phyloP scores from a whole-genome alignment of 805 yeast species.

The Saccharomycopsis sp. region DNA sequence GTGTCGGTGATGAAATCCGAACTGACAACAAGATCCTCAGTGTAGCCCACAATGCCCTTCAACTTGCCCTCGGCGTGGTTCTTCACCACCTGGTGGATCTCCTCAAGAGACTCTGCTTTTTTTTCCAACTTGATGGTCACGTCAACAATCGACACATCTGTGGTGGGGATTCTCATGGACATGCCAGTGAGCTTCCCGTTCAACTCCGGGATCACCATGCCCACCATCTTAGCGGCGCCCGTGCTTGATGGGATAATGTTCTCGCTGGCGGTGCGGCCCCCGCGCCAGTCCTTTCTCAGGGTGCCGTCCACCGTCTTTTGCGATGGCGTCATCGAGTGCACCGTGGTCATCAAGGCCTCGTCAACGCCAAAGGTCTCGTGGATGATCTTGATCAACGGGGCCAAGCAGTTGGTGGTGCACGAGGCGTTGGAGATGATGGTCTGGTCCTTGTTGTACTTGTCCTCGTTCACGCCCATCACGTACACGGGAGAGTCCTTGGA shows the following conservation, averaged over 20 bases:
- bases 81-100: constrained; percentile 69
- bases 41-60: constrained; percentile 81
- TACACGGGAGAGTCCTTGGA: constrained; percentile 93
- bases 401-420: constrained; percentile 93
- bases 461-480: constrained; percentile 84
- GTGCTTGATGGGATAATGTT: constrained; percentile 93
- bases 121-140: constrained; percentile 76
- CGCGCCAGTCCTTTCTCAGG: constrained; percentile 97
- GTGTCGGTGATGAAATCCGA: constrained; percentile 78
- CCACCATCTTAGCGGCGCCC: constrained; percentile 97
- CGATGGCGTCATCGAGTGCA: constrained; percentile 92
- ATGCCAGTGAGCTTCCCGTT: constrained; percentile 92
- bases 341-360: constrained; percentile 93
- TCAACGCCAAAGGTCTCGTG: constrained; percentile 80
- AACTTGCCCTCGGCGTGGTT: constrained; percentile 68
- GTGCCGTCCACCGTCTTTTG: constrained; percentile 97
- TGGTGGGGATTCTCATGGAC: constrained; percentile 90
- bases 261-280: constrained; percentile 94
- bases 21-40: constrained; percentile 88
- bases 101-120: constrained; percentile 63
- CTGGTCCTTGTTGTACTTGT: constrained; percentile 66
- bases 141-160: constrained; percentile 89
- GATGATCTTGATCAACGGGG: constrained; percentile 86
- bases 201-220: constrained; percentile 85
- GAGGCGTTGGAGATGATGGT: constrained; percentile 85